These are phyloP conservation scores for Rauvolfia tetraphylla DNA, from an alignment of 257 asterid species.

Conservation along the genomic window DNA sequence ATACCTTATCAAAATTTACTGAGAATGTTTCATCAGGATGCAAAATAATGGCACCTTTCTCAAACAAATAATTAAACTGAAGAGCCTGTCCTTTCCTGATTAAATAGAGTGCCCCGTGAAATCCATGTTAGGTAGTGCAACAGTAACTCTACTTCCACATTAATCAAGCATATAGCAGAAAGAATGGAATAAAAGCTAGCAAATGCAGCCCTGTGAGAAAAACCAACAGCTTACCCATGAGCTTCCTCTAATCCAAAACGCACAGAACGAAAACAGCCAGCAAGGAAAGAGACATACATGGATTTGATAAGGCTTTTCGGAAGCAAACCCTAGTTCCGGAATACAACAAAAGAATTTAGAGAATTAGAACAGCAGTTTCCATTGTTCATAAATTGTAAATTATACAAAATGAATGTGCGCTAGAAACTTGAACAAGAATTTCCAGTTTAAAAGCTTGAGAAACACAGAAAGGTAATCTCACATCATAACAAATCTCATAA, in stretches of 20 bases:
- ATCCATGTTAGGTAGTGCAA: background rate
- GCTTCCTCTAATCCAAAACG: slow-evolving; percentile 96
- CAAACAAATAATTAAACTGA: slow-evolving; percentile 82
- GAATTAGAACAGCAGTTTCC: background rate
- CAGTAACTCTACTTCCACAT: background rate
- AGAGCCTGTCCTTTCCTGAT: slow-evolving; percentile 92
- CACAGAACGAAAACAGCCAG: slow-evolving; percentile 93
- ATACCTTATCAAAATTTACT: slow-evolving; percentile 79
- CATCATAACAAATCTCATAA: background rate
- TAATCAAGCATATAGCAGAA: background rate
- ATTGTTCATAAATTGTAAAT: background rate
- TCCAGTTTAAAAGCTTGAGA: background rate
- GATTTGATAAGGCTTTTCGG: slow-evolving; percentile 63
- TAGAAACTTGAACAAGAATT: background rate
- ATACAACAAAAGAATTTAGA: slow-evolving; percentile 14
- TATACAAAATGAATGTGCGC: slow-evolving; percentile 6
- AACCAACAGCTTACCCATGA: slow-evolving; percentile 63
- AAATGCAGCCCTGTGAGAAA: slow-evolving; percentile 6
- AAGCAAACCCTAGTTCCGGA: slow-evolving; percentile 52
- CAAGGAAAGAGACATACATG: slow-evolving; percentile 92
- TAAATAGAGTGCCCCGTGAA: slow-evolving; percentile 5
- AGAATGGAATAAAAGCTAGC: background rate
- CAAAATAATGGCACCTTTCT: slow-evolving; percentile 66
- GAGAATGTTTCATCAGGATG: slow-evolving; percentile 63
- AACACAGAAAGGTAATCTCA: background rate